Base-by-base conservation (phyloP, 148 eudicot species). In the Rheum nobile region DNA sequence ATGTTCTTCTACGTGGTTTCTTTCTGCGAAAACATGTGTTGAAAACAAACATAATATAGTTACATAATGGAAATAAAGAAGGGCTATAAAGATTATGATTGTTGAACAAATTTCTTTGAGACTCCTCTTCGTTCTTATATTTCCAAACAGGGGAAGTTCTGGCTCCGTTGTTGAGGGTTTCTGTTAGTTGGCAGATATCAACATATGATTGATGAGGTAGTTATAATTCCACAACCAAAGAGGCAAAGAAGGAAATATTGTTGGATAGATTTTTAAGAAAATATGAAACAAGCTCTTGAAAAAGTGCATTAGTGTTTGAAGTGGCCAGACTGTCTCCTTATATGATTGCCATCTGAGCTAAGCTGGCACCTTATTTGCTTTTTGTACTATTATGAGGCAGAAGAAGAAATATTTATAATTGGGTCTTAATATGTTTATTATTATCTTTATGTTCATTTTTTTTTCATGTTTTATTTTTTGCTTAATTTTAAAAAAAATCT, bases 341-440 rank as follows among this genome's bases (percentile, higher is more conserved):
- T 57, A 57, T 57, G 32, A 57, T 57, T 57, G 8, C 32, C 17
- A 57, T 57, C 22, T 57, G 65, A 57, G 29, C 0, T 4, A 50
- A 55, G 31, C 28, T 8, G 29, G 29, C 31, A 1, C 63, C 63
- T 19, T 59, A 37, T 74, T n/a, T n/a, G n/a, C n/a, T n/a, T 71
- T 17, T 43, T 55, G 9, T 24, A n/a, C 17, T 34, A 37, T 29
- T 71, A 55, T 57, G 2, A 54, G 77, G 82, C 97, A 94, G 98
- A 94, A 79, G 98, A 89, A 82, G 93, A 94, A 82, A 87, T n/a
- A n/a, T n/a, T n/a, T n/a, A n/a, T n/a, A n/a, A n/a, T n/a, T n/a
- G n/a, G n/a, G n/a, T n/a, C n/a, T n/a, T n/a, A n/a, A n/a, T n/a
- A n/a, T n/a, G n/a, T n/a, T n/a, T n/a, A n/a, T n/a, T n/a, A n/a